Percentiles rank a stretch among this genome's conserved stretches.
Evolutionary conservation across 2,329 filamentous ascomycete genomes (phyloP).

Genomic region (Paraphaeosphaeria sporulosa): DNA sequence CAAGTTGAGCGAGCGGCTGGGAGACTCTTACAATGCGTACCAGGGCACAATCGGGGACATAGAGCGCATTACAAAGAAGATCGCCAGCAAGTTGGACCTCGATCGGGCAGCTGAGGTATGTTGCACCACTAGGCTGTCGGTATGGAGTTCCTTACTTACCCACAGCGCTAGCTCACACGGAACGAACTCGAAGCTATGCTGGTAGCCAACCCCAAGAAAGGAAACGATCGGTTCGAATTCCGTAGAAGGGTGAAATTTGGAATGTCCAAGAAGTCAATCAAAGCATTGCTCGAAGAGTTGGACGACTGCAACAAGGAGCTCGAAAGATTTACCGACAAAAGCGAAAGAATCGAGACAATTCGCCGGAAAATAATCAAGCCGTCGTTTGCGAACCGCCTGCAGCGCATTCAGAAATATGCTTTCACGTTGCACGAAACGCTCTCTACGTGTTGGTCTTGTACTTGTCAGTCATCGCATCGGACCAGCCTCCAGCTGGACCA

Average conservation of each 20-base stretch:
- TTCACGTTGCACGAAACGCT: constrained; percentile 41
- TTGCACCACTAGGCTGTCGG: constrained; percentile 2
- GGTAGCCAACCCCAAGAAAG: constrained; percentile 41
- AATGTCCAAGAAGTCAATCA: constrained; percentile 49
- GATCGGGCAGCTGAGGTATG: constrained; percentile 43
- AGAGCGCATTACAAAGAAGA: constrained; percentile 44
- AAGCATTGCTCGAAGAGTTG: constrained; percentile 44
- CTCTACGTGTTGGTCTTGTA: constrained; percentile 41
- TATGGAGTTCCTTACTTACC: constrained; percentile 17
- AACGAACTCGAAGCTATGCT: constrained; percentile 48
- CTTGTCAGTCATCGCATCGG: constrained; percentile 42
- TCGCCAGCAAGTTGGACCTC: constrained; percentile 47
- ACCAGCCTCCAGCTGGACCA: constrained; percentile 46
- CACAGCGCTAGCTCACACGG: constrained; percentile 34
- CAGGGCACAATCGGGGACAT: constrained; percentile 46
- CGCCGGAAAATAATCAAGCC: constrained; percentile 42
- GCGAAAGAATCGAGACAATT: constrained; percentile 46
- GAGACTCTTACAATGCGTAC: constrained; percentile 46
- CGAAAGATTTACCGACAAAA: constrained; percentile 48
- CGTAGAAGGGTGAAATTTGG: constrained; percentile 45
- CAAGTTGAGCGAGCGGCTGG: constrained; percentile 42
- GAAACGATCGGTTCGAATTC: constrained; percentile 44
- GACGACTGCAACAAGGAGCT: constrained; percentile 50
- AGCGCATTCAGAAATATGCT: constrained; percentile 45
- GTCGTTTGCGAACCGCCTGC: constrained; percentile 42